Evolutionary conservation across 257 asterid genomes (phyloP), one percentile per base, ranked within the genome.

Genomic region (Asclepias syriaca): DNA sequence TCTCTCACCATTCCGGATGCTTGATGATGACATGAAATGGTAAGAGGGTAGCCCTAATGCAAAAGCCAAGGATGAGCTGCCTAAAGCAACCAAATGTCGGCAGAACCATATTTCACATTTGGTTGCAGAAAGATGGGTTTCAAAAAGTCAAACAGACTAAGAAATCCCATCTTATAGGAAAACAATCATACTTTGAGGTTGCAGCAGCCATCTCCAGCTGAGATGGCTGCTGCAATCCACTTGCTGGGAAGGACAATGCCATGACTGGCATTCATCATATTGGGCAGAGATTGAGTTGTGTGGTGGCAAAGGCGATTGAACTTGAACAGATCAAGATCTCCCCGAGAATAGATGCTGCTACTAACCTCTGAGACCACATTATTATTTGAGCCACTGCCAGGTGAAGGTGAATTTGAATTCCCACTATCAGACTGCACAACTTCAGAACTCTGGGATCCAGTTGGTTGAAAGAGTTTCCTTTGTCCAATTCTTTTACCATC

Each of bases 1-100:
- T 69, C 82, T 74, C 77, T 70, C 18, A 61, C 75, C 48, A 80
- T 54, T 54, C 77, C 22, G 5, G 4, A 50, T 55, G 75, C 75
- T 37, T 34, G 22, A 24, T 24, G 27, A 24, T 8, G 40, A 63
- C 76, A 66, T 37, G 45, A 57, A 72, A 70, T 43, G 66, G 24
- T 32, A 14, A 2, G 75, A 70, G 64, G 76, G 67, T 60, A 50
- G 46, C 78, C 80, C 15, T 56, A 74, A 76, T 70, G 77, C 80
- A 3, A n/a, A 22, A 90, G 95, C 96, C 96, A 90, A 88, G 95
- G 79, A 90, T 88, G 95, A 83, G 27, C 82, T 87, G 91, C 93
- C 95, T 65, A 8, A 49, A 45, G 67, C 83, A 81, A 77, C 88
- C 77, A 75, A 79, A 81, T 63, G 86, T 60, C 13, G 72, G 74